These are phyloP conservation scores for Chiua virens DNA, from an alignment of 768 basidiomycete genomes.

Conservation along the genomic window DNA sequence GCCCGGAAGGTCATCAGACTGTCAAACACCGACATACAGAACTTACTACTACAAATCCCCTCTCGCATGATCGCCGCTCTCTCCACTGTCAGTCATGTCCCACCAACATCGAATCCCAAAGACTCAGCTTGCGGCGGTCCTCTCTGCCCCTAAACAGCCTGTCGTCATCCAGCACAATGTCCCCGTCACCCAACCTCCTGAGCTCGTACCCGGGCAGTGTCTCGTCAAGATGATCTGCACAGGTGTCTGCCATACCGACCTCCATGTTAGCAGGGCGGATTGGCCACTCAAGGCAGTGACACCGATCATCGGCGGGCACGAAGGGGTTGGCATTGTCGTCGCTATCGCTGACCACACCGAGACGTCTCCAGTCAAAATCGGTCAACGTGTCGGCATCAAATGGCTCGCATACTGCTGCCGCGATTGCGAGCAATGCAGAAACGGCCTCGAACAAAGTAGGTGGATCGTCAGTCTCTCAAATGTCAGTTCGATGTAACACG, in stretches of 20 bases:
- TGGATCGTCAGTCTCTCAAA: background rate
- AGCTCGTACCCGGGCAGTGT: conserved; percentile 68
- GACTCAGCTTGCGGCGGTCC: conserved; percentile 43
- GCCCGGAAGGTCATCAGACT: too few relatives aligned
- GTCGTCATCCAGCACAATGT: conserved; percentile 41
- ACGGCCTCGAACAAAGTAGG: conserved; percentile 76
- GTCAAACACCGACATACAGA: too few relatives aligned
- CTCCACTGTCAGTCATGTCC: conserved; percentile 3
- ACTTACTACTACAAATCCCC: background rate
- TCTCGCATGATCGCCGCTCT: background rate
- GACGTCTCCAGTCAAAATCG: conserved; percentile 63
- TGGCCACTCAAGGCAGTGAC: conserved; percentile 73
- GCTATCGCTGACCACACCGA: conserved; percentile 71
- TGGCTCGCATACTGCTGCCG: conserved; percentile 76
- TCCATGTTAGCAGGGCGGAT: conserved; percentile 72
- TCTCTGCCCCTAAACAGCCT: conserved; percentile 29
- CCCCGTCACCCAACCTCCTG: conserved; percentile 54
- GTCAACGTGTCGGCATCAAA: conserved; percentile 83
- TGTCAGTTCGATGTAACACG: background rate
- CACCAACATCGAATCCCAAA: conserved; percentile 34
- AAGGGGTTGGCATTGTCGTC: conserved; percentile 80
- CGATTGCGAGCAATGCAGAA: conserved; percentile 73
- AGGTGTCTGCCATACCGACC: conserved; percentile 87
- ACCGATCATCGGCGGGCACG: conserved; percentile 80
- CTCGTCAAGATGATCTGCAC: conserved; percentile 75